phyloP scores from a whole-genome alignment of 768 basidiomycete genomes.

The Lactarius deliciosus region DNA sequence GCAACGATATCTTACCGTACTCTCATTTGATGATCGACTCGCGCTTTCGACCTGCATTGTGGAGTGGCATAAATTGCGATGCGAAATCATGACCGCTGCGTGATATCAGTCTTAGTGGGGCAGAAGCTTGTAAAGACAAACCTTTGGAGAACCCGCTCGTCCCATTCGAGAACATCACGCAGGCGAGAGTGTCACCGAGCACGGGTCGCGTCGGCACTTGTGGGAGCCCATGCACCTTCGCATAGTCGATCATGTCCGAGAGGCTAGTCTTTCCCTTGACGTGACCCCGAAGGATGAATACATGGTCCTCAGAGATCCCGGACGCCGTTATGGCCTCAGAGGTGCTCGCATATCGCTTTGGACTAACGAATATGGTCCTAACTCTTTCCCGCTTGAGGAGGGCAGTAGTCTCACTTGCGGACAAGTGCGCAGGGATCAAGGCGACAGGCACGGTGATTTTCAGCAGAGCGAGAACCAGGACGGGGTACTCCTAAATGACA shows the following conservation, averaged over 20 bases:
- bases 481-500: conserved; percentile 49
- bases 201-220: conserved; percentile 46
- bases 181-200: conserved; percentile 55
- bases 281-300: conserved; percentile 50
- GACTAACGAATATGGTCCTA: conserved; percentile 55
- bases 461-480: conserved; percentile 50
- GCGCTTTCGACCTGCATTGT: conserved; percentile 36
- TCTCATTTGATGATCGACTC: conserved; percentile 36
- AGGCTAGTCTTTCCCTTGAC: conserved; percentile 45
- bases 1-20: conserved; percentile 38
- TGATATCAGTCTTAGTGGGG: not conserved
- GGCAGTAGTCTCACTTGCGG: conserved; percentile 56
- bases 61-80: conserved; percentile 54
- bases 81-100: conserved; percentile 67
- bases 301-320: conserved; percentile 41
- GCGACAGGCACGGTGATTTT: conserved; percentile 51
- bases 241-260: conserved; percentile 44
- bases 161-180: conserved; percentile 76
- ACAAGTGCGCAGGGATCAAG: conserved; percentile 55
- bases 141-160: conserved; percentile 76
- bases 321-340: conserved; percentile 39
- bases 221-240: conserved; percentile 40
- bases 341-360: conserved; percentile 43
- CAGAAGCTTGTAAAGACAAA: conserved; percentile 28
- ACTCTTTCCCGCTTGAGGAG: conserved; percentile 48